A percentile compares a stretch with the other conserved stretches of the same genome.
Conservation (phyloP, 2,329 filamentous ascomycete genomes). For the Alternaria novae-zelandiae region DNA sequence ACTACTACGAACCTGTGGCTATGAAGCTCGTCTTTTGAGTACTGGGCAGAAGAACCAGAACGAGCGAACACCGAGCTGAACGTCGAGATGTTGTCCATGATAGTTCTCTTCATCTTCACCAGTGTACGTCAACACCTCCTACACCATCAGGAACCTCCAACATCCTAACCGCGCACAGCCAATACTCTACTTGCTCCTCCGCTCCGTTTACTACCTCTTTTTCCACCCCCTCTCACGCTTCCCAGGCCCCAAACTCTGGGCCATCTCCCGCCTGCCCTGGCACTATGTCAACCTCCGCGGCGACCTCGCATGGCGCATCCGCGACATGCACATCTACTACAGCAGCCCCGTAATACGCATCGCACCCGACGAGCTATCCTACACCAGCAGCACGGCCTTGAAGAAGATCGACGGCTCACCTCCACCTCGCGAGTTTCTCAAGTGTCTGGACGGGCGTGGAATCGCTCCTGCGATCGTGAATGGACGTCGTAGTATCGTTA, state of each 20-base stretch:
- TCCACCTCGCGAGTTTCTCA: constrained; percentile 11
- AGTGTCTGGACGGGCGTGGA: constrained; percentile 2
- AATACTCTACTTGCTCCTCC: background rate
- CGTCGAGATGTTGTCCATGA: background rate
- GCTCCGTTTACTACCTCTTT: background rate
- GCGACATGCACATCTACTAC: constrained; percentile 1
- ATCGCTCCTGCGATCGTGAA: constrained; percentile 3
- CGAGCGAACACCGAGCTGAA: background rate
- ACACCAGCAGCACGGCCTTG: background rate
- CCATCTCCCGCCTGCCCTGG: constrained; percentile 7
- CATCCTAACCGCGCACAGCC: background rate
- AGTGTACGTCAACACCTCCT: background rate
- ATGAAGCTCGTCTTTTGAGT: background rate
- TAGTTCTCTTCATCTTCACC: background rate
- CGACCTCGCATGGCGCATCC: background rate
- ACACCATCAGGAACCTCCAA: background rate
- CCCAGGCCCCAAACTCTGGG: constrained; percentile 13
- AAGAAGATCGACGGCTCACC: constrained; percentile 4
- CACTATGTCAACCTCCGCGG: constrained; percentile 2
- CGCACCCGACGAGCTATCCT: constrained; percentile 5
- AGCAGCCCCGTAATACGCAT: constrained; percentile 4
- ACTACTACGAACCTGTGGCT: background rate
- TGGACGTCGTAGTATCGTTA: background rate
- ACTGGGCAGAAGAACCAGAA: background rate
- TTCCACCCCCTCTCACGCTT: constrained; percentile 5